Conservation (phyloP, 371 early-diverging fungal genomes). For the Agmasoma carcini region DNA sequence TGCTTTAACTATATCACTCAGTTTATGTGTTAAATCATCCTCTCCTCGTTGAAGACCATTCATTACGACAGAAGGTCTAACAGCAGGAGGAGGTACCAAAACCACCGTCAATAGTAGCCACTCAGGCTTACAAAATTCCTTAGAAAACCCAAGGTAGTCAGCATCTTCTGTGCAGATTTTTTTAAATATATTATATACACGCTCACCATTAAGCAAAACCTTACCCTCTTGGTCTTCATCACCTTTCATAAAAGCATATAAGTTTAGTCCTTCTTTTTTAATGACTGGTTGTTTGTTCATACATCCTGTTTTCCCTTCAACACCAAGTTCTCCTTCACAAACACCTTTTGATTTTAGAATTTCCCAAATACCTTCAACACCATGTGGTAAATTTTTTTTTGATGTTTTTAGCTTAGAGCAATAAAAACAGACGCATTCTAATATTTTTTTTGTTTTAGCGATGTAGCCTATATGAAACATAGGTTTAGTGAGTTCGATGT, state of each 20-base stretch:
- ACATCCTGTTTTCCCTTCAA: constrained; percentile 59
- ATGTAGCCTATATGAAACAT: constrained; percentile 68
- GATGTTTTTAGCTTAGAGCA: constrained; percentile 83
- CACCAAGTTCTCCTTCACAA: constrained; percentile 64
- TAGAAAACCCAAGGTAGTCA: constrained; percentile 70
- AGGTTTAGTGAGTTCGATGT: constrained; percentile 90
- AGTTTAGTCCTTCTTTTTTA: constrained; percentile 69
- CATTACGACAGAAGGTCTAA: constrained; percentile 90
- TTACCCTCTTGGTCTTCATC: constrained; percentile 52
- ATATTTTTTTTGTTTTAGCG: constrained; percentile 73
- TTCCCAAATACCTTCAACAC: constrained; percentile 67
- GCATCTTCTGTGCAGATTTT: constrained; percentile 76
- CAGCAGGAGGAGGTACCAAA: constrained; percentile 89
- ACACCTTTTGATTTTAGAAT: constrained; percentile 66
- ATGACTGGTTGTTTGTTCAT: constrained; percentile 75
- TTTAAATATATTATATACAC: constrained; percentile 70
- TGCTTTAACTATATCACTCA: constrained; percentile 86
- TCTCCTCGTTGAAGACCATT: constrained; percentile 74
- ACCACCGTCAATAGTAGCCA: constrained; percentile 87
- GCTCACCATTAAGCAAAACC: constrained; percentile 59
- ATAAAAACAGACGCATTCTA: constrained; percentile 90
- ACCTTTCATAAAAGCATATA: constrained; percentile 58
- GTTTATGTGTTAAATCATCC: constrained; percentile 89
- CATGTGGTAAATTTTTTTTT: constrained; percentile 58
- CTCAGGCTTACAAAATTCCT: constrained; percentile 82